These are phyloP conservation scores for Ensete glaucum DNA, from an alignment of 176 grass and related monocot species.

Conservation along the genomic window DNA sequence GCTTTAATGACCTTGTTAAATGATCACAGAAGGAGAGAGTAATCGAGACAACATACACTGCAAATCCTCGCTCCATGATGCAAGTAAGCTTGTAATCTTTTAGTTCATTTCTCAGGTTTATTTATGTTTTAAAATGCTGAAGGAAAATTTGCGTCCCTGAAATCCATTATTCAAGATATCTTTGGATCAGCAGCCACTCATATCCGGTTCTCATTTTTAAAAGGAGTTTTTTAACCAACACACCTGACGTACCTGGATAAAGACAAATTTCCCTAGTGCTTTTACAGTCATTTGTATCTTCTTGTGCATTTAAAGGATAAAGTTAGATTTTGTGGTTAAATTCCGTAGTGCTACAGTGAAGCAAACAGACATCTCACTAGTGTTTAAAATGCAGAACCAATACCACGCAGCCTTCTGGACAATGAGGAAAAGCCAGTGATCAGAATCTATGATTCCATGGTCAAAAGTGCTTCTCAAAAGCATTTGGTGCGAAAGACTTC, in stretches of 20 bases:
- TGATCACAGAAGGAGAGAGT: slow-evolving; percentile 60
- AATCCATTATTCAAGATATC: too few relatives aligned
- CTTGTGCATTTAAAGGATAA: too few relatives aligned
- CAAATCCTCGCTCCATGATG: slow-evolving; percentile 90
- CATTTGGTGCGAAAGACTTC: not conserved
- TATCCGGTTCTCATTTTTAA: not conserved
- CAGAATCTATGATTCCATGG: not conserved
- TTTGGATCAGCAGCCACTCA: not conserved
- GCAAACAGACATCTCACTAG: slow-evolving; percentile 8
- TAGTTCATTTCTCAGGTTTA: too few relatives aligned
- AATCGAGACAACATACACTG: slow-evolving; percentile 83
- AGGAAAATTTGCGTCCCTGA: too few relatives aligned
- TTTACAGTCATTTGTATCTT: too few relatives aligned
- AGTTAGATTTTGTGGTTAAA: too few relatives aligned
- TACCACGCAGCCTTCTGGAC: slow-evolving; percentile 78
- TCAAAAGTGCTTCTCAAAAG: not conserved
- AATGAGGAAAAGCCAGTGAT: slow-evolving; percentile 48
- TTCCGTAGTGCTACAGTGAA: not conserved
- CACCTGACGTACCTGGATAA: not conserved
- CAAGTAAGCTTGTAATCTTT: slow-evolving; percentile 41
- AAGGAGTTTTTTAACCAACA: not conserved
- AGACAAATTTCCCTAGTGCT: too few relatives aligned
- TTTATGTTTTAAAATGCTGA: too few relatives aligned
- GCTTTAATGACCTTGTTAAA: not conserved
- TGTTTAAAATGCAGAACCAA: slow-evolving; percentile 51